phyloP scores from a whole-genome alignment of 2,329 filamentous ascomycete genomes.

The Xylariales sp. region DNA sequence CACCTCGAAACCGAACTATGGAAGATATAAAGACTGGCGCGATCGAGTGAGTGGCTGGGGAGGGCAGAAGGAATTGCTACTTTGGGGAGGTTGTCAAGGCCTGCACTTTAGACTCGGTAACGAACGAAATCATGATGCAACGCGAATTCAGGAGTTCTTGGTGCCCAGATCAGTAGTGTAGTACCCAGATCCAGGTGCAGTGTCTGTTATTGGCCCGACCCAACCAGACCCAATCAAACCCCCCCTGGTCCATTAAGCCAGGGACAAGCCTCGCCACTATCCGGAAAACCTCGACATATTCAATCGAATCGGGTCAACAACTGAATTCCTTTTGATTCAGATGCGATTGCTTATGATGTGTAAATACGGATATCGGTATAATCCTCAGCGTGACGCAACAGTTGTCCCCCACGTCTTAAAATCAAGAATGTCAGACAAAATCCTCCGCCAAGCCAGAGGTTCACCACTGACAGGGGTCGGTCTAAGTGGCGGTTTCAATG shows the following conservation, averaged over 20 bases:
- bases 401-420: background rate
- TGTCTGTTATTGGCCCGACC: constrained; percentile 7
- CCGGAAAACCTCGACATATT: too few relatives aligned
- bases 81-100: background rate
- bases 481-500: background rate
- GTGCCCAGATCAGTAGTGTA: too few relatives aligned
- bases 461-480: background rate
- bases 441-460: constrained; percentile 12
- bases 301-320: background rate
- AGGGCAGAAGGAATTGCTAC: background rate
- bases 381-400: constrained; percentile 12
- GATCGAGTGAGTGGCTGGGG: background rate
- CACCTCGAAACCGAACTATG: constrained; percentile 12
- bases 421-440: constrained; percentile 10
- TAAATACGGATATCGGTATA: background rate
- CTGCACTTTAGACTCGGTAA: constrained; percentile 3
- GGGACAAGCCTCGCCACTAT: background rate
- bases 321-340: constrained; percentile 26
- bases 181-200: background rate
- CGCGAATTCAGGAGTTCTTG: constrained; percentile 19
- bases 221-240: constrained; percentile 19
- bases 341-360: background rate
- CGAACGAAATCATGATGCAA: constrained; percentile 37
- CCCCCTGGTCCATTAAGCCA: constrained; percentile 1
- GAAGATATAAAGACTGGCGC: background rate